A percentile compares a stretch with the other conserved stretches of the same genome.
Evolutionary conservation across 352 stramenopile species (phyloP).

Genomic region (Pythium coloratum): DNA sequence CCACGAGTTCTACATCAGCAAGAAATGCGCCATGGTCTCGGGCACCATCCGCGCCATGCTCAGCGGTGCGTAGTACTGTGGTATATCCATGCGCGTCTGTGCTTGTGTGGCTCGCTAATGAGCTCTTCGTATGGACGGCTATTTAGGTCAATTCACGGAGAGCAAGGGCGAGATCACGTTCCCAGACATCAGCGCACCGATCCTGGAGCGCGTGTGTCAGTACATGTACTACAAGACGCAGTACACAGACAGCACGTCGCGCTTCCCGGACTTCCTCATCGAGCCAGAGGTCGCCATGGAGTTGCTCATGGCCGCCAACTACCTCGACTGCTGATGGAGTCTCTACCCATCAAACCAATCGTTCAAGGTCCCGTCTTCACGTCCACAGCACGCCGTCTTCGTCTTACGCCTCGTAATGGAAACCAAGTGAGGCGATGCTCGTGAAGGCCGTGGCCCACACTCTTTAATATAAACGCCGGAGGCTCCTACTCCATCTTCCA

Average conservation of each 20-base stretch:
- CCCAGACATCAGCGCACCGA: slow-evolving; percentile 93
- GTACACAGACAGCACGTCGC: slow-evolving; percentile 93
- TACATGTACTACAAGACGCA: slow-evolving; percentile 99
- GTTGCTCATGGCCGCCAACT: slow-evolving; percentile 97
- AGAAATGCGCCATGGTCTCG: slow-evolving; percentile 92
- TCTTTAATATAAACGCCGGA: background rate
- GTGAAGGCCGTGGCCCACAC: background rate
- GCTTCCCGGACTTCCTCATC: slow-evolving; percentile 98
- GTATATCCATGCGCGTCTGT: background rate
- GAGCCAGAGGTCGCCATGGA: slow-evolving; percentile 98
- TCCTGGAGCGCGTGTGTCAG: slow-evolving; percentile 97
- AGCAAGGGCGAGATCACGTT: slow-evolving; percentile 97
- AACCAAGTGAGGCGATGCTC: background rate
- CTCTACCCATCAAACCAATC: background rate
- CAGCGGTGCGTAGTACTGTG: slow-evolving; percentile 69
- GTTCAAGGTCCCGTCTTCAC: background rate
- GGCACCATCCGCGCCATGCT: slow-evolving; percentile 98
- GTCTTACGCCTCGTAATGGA: background rate
- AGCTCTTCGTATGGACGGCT: background rate
- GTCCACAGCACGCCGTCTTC: background rate
- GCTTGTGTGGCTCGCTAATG: background rate
- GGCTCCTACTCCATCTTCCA: background rate
- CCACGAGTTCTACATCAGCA: slow-evolving; percentile 94
- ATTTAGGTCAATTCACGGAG: slow-evolving; percentile 88
- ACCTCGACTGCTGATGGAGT: slow-evolving; percentile 89